Evolutionary conservation across 2,329 filamentous ascomycete species (phyloP).

Genomic region (Trichoderma koningii): DNA sequence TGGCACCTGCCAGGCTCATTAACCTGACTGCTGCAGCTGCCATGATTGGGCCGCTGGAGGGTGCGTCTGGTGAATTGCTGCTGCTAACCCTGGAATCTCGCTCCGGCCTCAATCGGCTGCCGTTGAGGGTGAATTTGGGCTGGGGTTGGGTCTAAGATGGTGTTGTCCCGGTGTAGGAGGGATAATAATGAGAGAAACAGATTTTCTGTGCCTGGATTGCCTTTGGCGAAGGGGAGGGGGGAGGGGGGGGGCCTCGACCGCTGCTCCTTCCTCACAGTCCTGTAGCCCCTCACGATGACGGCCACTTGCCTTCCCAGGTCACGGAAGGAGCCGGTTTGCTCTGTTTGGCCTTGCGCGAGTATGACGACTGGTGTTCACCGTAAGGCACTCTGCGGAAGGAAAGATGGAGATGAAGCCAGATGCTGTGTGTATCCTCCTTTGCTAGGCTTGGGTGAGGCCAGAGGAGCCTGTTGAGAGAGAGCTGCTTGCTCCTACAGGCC

Average conservation of each 20-base stretch:
- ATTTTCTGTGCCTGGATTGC: not conserved
- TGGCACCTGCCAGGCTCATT: constrained; percentile 38
- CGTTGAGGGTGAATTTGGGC: not conserved
- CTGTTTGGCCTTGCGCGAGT: too few species aligned
- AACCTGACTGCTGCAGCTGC: constrained; percentile 36
- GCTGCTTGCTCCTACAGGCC: not conserved
- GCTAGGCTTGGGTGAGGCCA: not conserved
- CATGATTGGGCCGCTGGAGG: not conserved
- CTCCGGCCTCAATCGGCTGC: not conserved
- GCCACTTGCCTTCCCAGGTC: not conserved
- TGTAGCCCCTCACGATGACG: not conserved
- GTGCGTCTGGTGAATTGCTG: not conserved
- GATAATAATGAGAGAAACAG: not conserved
- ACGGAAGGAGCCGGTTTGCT: not conserved
- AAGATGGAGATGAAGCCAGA: not conserved
- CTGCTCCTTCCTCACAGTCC: not conserved
- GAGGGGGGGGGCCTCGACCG: not conserved
- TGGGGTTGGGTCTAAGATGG: not conserved
- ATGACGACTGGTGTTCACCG: not conserved
- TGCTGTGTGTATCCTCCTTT: not conserved
- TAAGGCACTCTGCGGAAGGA: too few species aligned
- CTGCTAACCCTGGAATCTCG: not conserved
- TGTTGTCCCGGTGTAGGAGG: not conserved
- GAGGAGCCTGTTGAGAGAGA: not conserved
- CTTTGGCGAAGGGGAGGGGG: not conserved